A percentile compares a stretch with the other conserved stretches of the same genome.
phyloP scores from a whole-genome alignment of 345 rosid species.

The Rhodamnia argentea region DNA sequence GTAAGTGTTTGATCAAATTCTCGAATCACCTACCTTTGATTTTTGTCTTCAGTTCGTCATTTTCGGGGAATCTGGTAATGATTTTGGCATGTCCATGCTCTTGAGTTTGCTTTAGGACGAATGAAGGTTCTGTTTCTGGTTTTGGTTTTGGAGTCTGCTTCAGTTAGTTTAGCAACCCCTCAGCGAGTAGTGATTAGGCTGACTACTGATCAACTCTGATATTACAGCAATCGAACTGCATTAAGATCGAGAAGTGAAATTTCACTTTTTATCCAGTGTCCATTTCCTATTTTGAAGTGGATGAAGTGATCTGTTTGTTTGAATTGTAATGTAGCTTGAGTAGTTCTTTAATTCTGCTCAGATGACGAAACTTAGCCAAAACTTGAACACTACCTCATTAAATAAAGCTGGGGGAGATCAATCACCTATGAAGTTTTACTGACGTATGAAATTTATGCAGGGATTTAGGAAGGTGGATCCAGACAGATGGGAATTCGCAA shows the following conservation, averaged over 20 bases:
- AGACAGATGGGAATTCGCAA: constrained; percentile 88
- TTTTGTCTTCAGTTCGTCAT: background rate
- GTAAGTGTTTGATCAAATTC: constrained; percentile 26
- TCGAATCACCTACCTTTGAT: background rate
- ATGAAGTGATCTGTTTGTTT: background rate
- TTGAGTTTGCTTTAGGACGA: background rate
- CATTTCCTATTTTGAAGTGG: background rate
- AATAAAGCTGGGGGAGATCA: background rate
- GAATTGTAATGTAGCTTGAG: background rate
- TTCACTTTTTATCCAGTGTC: background rate
- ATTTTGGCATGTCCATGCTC: background rate
- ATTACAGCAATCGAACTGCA: background rate
- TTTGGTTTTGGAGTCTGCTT: background rate
- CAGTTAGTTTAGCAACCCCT: background rate
- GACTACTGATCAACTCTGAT: too few species aligned
- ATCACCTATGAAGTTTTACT: background rate
- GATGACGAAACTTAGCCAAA: background rate
- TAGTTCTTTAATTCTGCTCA: background rate
- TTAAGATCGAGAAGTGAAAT: background rate
- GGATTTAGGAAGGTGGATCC: constrained; percentile 90
- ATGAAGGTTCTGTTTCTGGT: background rate
- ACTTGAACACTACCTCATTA: background rate
- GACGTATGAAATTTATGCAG: constrained; percentile 15
- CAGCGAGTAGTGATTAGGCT: too few species aligned
- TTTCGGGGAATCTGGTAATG: background rate